A percentile compares a stretch with the other conserved stretches of the same genome.
Conservation (phyloP, 768 basidiomycete genomes). For the Boletus subparvulus region DNA sequence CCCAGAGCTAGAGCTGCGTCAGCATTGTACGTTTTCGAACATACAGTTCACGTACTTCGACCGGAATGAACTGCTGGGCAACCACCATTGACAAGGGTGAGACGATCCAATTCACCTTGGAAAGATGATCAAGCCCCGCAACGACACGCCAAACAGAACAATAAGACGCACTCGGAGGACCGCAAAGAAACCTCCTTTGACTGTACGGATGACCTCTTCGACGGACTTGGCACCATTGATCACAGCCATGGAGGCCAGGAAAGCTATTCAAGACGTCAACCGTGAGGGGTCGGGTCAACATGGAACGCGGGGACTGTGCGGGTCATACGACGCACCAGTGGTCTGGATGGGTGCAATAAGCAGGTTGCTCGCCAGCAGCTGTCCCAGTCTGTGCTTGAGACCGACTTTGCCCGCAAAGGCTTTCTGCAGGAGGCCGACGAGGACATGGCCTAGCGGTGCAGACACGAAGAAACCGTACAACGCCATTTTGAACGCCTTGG, state of each 20-base stretch:
- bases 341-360: slow-evolving; percentile 76
- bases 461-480: slow-evolving; percentile 81
- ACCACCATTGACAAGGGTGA: slow-evolving; percentile 72
- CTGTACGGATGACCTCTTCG: slow-evolving; percentile 62
- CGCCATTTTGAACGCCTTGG: slow-evolving; percentile 80
- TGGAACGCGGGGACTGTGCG: not conserved
- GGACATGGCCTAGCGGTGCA: slow-evolving; percentile 75
- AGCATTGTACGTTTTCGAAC: not conserved
- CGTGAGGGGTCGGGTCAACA: not conserved
- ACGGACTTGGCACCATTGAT: slow-evolving; percentile 76
- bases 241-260: slow-evolving; percentile 76
- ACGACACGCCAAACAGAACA: not conserved
- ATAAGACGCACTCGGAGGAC: slow-evolving; percentile 60
- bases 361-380: slow-evolving; percentile 75
- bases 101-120: slow-evolving; percentile 75
- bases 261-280: slow-evolving; percentile 42
- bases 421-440: slow-evolving; percentile 71
- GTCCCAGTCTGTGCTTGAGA: slow-evolving; percentile 59
- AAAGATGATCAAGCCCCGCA: not conserved
- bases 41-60: slow-evolving; percentile 51
- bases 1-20: slow-evolving; percentile 63
- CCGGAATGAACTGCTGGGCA: slow-evolving; percentile 78
- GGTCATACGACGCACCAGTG: slow-evolving; percentile 44
- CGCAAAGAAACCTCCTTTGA: slow-evolving; percentile 70
- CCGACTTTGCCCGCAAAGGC: slow-evolving; percentile 74